Evolutionary conservation across 2,329 filamentous ascomycete genomes (phyloP), one percentile per base, ranked within the genome.

Genomic region (Colletotrichum camelliae): DNA sequence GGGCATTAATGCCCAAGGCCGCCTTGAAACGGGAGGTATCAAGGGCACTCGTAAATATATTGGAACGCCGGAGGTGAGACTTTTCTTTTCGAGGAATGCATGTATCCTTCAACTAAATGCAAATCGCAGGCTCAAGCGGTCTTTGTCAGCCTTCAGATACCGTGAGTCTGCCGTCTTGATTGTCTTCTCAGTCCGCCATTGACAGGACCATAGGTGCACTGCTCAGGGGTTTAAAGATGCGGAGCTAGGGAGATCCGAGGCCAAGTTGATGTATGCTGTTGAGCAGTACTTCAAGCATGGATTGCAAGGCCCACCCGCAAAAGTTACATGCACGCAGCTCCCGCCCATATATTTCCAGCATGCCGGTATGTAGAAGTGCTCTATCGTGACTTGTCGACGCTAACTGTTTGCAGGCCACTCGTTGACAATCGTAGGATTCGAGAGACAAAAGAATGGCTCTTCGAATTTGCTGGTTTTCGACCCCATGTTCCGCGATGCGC

Each of bases 331-430:
- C 70, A 98, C 96, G 0, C 84, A 88, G 16, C 86, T 96, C 9
- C 93, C 96, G 52, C 96, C 97, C 0, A 93, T 98, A 55, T 98
- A 98, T 84, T 92, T 98, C 77, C 96, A 98, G 82, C 95, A 97
- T 79, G 92, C 92, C 78, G 93, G 93, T 92, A 86, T 74, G 83
- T 77, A 18, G 31, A 52, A 33, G 31, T 12, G 4, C 16, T 12
- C 27, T 27, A 29, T 27, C 10, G 15, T 55, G 4, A 10, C 52
- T 16, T 35, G 21, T 39, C 58, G 48, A 52, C n/a, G 13, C 64
- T 16, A 52, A 18, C 27, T 21, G 7, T 21, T 27, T 35, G 43
- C 31, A 89, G 95, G 96, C 4, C 96, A 98, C 83, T 98, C 96
- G 2, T 89, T 98, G 87, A 98, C 95, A 1, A 95, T 98, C 67